Conservation (phyloP, 805 yeast species). For the Lipomyces chichibuensis region DNA sequence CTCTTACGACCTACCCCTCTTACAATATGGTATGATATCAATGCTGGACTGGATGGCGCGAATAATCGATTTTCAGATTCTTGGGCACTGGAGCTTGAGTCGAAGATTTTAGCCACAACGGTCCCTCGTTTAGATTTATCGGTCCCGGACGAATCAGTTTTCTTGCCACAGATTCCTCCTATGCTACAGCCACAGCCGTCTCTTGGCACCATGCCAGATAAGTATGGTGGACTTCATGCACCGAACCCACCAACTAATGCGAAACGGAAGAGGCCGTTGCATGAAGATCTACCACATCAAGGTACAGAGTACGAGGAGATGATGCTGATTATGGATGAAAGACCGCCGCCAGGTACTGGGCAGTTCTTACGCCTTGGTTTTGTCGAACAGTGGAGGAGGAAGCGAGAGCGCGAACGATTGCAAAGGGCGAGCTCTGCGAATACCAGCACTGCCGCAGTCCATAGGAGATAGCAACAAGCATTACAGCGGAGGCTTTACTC, state of each 20-base stretch:
- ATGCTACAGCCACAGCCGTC: constrained; percentile 6
- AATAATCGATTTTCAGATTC: constrained; percentile 74
- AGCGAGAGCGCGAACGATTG: constrained; percentile 53
- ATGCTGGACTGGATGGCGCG: constrained; percentile 70
- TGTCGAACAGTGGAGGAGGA: constrained; percentile 80
- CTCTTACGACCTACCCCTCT: constrained; percentile 78
- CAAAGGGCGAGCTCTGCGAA: constrained; percentile 14
- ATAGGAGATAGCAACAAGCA: constrained; percentile 2
- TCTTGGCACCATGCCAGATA: constrained; percentile 13
- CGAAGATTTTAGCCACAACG: constrained; percentile 80
- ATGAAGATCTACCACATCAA: constrained; percentile 73
- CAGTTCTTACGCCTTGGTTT: constrained; percentile 87
- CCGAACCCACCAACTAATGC: constrained; percentile 45
- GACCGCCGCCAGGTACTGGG: constrained; percentile 49
- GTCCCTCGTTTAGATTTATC: constrained; percentile 75
- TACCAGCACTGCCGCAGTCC: constrained; percentile 1
- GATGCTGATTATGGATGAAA: constrained; percentile 71
- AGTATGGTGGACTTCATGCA: constrained; percentile 35
- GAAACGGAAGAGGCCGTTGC: constrained; percentile 51
- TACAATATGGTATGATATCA: constrained; percentile 79
- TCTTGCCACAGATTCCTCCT: not conserved
- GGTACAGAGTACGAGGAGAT: constrained; percentile 81
- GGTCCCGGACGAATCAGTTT: constrained; percentile 57
- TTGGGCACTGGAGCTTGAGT: constrained; percentile 77
- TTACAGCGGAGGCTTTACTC: not conserved